Conservation (phyloP, 2,329 filamentous ascomycete species). For the Colletotrichum liaoningense region DNA sequence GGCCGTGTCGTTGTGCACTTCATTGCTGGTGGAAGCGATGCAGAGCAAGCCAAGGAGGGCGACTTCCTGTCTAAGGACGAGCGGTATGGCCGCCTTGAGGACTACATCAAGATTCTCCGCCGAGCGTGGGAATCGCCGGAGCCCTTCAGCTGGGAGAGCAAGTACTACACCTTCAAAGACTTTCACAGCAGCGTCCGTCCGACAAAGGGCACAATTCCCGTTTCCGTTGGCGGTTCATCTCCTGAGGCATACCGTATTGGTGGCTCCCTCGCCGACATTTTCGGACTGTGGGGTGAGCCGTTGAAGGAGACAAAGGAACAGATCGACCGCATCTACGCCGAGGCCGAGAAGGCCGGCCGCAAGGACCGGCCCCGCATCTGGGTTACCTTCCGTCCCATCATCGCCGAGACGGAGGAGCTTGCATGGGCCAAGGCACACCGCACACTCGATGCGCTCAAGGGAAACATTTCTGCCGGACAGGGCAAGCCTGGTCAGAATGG, state of each 20-base stretch:
- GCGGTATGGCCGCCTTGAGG: constrained; percentile 68
- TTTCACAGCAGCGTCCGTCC: constrained; percentile 67
- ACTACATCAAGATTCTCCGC: constrained; percentile 71
- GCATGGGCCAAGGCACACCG: constrained; percentile 71
- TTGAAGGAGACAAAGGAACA: constrained; percentile 73
- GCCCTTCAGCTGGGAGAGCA: constrained; percentile 71
- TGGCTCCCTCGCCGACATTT: constrained; percentile 69
- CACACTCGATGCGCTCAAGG: constrained; percentile 63
- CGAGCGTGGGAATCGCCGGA: constrained; percentile 67
- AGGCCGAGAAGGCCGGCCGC: constrained; percentile 67
- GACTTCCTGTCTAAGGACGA: constrained; percentile 69
- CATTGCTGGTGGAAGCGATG: constrained; percentile 71
- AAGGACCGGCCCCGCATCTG: constrained; percentile 68
- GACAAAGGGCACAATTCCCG: constrained; percentile 63
- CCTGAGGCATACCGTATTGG: constrained; percentile 70
- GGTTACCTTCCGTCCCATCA: constrained; percentile 73
- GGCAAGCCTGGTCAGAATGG: constrained; percentile 40
- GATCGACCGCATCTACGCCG: constrained; percentile 69
- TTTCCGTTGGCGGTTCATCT: constrained; percentile 70
- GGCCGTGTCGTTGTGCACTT: constrained; percentile 72
- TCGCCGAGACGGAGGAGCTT: constrained; percentile 70
- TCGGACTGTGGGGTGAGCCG: constrained; percentile 73
- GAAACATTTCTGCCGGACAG: constrained; percentile 50
- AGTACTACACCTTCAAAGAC: constrained; percentile 69
- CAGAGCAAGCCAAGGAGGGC: constrained; percentile 69